Conservation (phyloP, 768 basidiomycete genomes). For the Artomyces pyxidatus region DNA sequence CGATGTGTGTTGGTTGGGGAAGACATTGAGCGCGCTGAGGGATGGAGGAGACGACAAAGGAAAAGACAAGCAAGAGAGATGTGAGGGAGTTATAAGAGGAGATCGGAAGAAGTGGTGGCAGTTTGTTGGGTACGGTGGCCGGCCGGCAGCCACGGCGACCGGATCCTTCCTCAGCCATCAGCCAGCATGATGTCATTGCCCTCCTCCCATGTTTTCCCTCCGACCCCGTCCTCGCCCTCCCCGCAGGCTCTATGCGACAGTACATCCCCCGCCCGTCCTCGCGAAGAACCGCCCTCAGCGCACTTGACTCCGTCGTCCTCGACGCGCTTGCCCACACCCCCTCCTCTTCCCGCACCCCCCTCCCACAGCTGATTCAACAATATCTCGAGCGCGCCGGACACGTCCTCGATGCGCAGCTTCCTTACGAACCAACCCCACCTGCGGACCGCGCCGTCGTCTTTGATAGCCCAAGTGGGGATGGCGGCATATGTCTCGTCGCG, state of each 20-base stretch:
- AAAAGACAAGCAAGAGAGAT: neutral
- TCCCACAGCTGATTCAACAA: slow-evolving; percentile 32
- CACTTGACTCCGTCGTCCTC: slow-evolving; percentile 9
- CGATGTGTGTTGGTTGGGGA: slow-evolving; percentile 3
- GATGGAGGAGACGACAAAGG: neutral
- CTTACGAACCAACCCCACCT: slow-evolving; percentile 44
- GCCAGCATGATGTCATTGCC: neutral
- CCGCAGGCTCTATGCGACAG: neutral
- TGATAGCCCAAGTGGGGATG: slow-evolving; percentile 1
- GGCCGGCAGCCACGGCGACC: neutral
- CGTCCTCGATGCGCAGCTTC: slow-evolving; percentile 34
- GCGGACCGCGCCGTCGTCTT: slow-evolving; percentile 22
- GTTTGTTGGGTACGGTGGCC: neutral
- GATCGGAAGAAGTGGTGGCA: neutral
- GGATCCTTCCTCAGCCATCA: neutral
- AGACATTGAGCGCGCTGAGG: slow-evolving; percentile 4
- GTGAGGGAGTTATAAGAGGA: neutral
- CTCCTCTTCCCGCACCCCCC: slow-evolving; percentile 3
- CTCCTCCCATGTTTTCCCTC: neutral
- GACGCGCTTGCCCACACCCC: slow-evolving; percentile 3
- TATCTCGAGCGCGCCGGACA: slow-evolving; percentile 34
- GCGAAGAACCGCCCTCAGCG: neutral
- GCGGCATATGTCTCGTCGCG: slow-evolving; percentile 40
- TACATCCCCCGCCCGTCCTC: neutral
- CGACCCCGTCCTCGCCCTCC: neutral